Evolutionary conservation across 2,329 filamentous ascomycete species (phyloP).

Genomic region (Pseudogymnoascus sp.): DNA sequence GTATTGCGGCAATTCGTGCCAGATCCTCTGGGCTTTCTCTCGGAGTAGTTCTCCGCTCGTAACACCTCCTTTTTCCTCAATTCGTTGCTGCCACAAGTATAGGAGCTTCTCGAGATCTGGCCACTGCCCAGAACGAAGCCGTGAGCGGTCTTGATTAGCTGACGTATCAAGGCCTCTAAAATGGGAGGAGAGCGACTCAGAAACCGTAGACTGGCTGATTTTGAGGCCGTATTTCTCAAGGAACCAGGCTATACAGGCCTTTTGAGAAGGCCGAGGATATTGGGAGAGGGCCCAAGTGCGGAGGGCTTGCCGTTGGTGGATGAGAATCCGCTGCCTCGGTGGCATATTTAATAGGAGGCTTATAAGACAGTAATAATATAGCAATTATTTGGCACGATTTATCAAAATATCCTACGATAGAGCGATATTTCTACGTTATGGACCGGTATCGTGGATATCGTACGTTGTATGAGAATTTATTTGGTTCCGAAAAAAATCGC

Average conservation of each 20-base stretch:
- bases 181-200: constrained; percentile 1
- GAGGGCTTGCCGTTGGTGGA: constrained; percentile 1
- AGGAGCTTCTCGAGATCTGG: constrained; percentile 4
- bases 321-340: background rate
- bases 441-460: background rate
- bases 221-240: background rate
- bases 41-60: no score
- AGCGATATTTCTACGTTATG: background rate
- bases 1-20: no score
- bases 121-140: constrained; percentile 5
- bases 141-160: background rate
- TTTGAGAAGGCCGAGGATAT: constrained; percentile 4
- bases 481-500: background rate
- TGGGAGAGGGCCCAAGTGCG: background rate
- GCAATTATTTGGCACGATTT: background rate
- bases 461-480: constrained; percentile 1
- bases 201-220: constrained; percentile 7
- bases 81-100: background rate
- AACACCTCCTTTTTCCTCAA: background rate
- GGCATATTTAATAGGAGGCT: background rate
- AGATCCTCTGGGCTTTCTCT: no score
- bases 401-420: background rate
- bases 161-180: background rate
- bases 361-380: background rate
- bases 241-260: constrained; percentile 4